Evolutionary conservation across 2,329 filamentous ascomycete species (phyloP).

Genomic region (Diplocarpon rosae): DNA sequence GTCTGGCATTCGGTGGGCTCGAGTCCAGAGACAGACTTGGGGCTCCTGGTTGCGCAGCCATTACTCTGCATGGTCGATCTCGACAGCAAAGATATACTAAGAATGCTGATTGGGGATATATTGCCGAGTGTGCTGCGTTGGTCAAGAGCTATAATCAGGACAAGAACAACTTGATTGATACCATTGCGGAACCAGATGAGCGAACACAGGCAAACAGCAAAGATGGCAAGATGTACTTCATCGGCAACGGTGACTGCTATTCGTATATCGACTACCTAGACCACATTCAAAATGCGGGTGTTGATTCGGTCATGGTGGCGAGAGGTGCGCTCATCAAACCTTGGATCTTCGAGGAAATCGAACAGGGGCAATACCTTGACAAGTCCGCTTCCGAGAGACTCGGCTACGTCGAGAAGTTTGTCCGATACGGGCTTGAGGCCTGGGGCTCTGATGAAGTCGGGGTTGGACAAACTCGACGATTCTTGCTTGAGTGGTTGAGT

Average conservation of each 20-base stretch:
- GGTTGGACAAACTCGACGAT: constrained; percentile 79
- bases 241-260: constrained; percentile 94
- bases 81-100: constrained; percentile 91
- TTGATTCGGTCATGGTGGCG: constrained; percentile 96
- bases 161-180: constrained; percentile 59
- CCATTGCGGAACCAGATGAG: constrained; percentile 63
- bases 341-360: constrained; percentile 97
- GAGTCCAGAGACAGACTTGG: constrained; percentile 62
- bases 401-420: constrained; percentile 77
- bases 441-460: constrained; percentile 96
- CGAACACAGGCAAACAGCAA: constrained; percentile 57
- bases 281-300: constrained; percentile 63
- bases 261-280: constrained; percentile 81
- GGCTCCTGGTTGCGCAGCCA: constrained; percentile 79
- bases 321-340: constrained; percentile 94
- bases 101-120: constrained; percentile 90
- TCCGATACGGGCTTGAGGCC: constrained; percentile 77
- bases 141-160: constrained; percentile 70
- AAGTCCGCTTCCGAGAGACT: constrained; percentile 85
- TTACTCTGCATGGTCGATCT: constrained; percentile 87
- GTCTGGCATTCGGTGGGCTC: constrained; percentile 67
- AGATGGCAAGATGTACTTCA: constrained; percentile 69
- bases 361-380: constrained; percentile 84
- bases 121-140: constrained; percentile 76
- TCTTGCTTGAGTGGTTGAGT: constrained; percentile 91